Base-by-base conservation (phyloP, 768 basidiomycete genomes). In the Amanita rimosa region DNA sequence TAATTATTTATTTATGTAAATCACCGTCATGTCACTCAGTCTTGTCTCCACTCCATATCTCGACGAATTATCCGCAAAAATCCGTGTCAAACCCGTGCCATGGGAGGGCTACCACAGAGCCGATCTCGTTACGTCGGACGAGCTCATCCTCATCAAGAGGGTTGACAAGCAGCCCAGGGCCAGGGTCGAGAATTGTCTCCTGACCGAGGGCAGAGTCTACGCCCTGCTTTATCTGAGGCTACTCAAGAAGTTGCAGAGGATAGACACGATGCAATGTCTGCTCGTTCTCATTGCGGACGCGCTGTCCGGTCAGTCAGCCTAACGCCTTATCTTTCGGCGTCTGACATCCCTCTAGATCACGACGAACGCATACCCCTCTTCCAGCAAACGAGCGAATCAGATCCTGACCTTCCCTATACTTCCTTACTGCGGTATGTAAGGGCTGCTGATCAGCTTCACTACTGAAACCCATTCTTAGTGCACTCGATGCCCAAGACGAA, bases 101-200 rank as follows among this genome's bases (percentile, higher is more conserved):
- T 98, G 95, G 95, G 93, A 96, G 83, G 95, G 95, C 50, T 51
- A 70, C 37, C 93, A 96, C 68, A 83, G 95, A 55, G 93, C 91
- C 39, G 90, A 83, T 39, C 79, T 93, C 37, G 78, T 98, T 58
- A 88, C 90, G 8, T 73, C 77, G 4, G 92, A 96, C 49, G 93
- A 97, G 62, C 76, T 96, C 13, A 67, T 75, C 9, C 75, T 88
- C 55, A 83, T 98, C 60, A 96, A 96, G 76, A 86, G 79, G 60
- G 84, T 96, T 17, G 91, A 93, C 64, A 78, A 85, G 52, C 87
- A 88, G 58, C 72, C 86, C 39, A 76, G 73, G 62, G 65, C 80
- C 48, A 83, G 80, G 72, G 76, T 73, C 16, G 85, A 94, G 57
- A 79, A 85, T 2, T 67, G 89, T 11, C 76, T 90, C 40, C 70